Evolutionary conservation across 2,329 filamentous ascomycete genomes (phyloP), one percentile per base, ranked within the genome.

Genomic region (Erysiphe pisi): DNA sequence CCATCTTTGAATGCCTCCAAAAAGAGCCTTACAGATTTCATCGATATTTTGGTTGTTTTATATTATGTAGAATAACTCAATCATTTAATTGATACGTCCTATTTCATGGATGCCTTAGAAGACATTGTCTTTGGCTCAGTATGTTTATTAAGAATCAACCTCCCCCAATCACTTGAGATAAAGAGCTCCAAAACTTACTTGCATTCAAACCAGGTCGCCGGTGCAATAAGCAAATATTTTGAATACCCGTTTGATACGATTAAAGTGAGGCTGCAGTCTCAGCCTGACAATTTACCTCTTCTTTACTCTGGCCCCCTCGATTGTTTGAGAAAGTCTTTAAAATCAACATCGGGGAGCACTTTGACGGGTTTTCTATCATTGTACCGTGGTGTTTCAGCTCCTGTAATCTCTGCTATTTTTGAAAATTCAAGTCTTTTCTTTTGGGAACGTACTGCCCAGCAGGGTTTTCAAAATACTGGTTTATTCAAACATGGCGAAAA

Each of bases 231-330:
- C 79, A 99, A 98, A 85, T 93, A 94, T 83, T 94, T 99, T 82
- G 95, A 99, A 83, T 99, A 97, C 83, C 95, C 95, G 36, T 99
- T 99, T 84, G 95, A 99, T 84, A 99, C 95, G 0, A 90, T 99
- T 83, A 99, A 99, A 84, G 95, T 99, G 78, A 92, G 95, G 61
- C 88, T 99, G 16, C 95, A 99, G 83, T 95, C 94, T n/a, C 94
- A 98, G 83, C 92, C 93, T 49, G 91, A 94, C 83, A 89, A 91
- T 80, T 86, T 93, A 1, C 93, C 93, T 22, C 87, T 94, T 28
- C 90, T 88, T 78, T 98, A 97, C 83, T 89, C 85, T 8, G 95
- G 95, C 0, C 94, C 95, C 0, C 81, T 97, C 79, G 95, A 99
- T 84, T 98, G 95, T 84, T 97, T 99, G 84, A 88, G 89, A 80